Evolutionary conservation across 202 grass and related monocot species (phyloP).

Genomic region (Eragrostis tef): DNA sequence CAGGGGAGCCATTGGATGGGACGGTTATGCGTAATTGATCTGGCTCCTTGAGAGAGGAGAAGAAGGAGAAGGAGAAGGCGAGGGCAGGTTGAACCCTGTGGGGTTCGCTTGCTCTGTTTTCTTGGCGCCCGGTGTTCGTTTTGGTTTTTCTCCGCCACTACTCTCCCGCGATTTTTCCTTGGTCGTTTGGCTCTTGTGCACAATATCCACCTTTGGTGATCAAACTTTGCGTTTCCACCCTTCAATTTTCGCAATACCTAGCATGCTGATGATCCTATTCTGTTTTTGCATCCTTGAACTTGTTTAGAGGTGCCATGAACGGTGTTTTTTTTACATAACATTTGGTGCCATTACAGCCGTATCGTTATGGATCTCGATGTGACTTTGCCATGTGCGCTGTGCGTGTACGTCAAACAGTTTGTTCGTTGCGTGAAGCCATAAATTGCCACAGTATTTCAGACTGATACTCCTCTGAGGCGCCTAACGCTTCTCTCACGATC

Average conservation of each 20-base stretch:
- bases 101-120: constrained; percentile 40
- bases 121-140: constrained; percentile 52
- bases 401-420: background rate
- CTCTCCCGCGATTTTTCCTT: constrained; percentile 65
- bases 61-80: background rate
- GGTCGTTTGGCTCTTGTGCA: background rate
- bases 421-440: background rate
- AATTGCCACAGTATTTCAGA: background rate
- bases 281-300: background rate
- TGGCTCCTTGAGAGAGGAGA: constrained; percentile 7
- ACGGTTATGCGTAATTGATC: background rate
- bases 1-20: constrained; percentile 63
- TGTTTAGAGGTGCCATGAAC: background rate
- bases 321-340: too few relatives aligned
- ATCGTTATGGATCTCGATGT: too few relatives aligned
- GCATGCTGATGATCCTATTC: background rate
- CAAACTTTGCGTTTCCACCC: background rate
- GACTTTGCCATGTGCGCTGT: too few relatives aligned
- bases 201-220: background rate
- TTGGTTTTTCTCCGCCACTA: constrained; percentile 65
- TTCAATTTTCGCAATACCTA: background rate
- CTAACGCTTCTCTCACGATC: background rate
- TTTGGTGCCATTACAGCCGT: too few relatives aligned
- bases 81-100: constrained; percentile 22
- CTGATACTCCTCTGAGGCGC: background rate